Evolutionary conservation across 1,284 basidiomycete genomes (phyloP).

Genomic region (Ustilago tritici): DNA sequence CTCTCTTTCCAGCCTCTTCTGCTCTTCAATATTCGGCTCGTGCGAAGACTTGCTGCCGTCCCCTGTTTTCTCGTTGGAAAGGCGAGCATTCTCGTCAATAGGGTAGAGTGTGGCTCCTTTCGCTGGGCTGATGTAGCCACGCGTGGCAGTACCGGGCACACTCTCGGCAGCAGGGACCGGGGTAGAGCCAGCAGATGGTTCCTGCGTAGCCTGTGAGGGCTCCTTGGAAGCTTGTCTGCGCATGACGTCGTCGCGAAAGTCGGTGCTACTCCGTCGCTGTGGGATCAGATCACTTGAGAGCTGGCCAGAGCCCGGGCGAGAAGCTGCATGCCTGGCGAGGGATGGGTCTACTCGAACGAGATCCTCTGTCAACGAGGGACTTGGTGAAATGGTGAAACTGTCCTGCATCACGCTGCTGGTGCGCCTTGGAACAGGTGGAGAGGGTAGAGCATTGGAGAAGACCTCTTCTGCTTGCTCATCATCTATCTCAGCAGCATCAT

Average conservation of each 20-base stretch:
- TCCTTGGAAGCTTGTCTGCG: slow-evolving; percentile 10
- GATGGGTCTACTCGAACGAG: slow-evolving; percentile 1
- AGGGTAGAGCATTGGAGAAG: slow-evolving; percentile 34
- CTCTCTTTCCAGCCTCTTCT: slow-evolving; percentile 40
- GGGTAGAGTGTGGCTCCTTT: slow-evolving; percentile 14
- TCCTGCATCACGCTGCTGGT: slow-evolving; percentile 42
- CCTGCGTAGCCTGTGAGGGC: not conserved
- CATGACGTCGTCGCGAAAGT: slow-evolving; percentile 16
- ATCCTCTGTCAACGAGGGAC: slow-evolving; percentile 19
- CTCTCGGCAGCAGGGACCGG: not conserved
- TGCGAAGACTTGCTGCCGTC: slow-evolving; percentile 8
- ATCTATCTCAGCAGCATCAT: not conserved
- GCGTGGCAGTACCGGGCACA: not conserved
- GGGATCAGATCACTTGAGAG: slow-evolving; percentile 16
- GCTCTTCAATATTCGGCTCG: slow-evolving; percentile 40
- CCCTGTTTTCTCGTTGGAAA: slow-evolving; percentile 1
- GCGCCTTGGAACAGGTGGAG: slow-evolving; percentile 41
- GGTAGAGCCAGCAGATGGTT: not conserved
- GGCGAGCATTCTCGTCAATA: slow-evolving; percentile 13
- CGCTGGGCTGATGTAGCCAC: slow-evolving; percentile 10
- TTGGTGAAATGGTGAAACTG: slow-evolving; percentile 29
- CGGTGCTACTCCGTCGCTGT: slow-evolving; percentile 28
- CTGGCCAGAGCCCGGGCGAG: slow-evolving; percentile 23
- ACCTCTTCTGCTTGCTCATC: slow-evolving; percentile 10
- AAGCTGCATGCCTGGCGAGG: slow-evolving; percentile 9